phyloP scores from a whole-genome alignment of 208 protist genomes.

The Crithidia sp. region DNA sequence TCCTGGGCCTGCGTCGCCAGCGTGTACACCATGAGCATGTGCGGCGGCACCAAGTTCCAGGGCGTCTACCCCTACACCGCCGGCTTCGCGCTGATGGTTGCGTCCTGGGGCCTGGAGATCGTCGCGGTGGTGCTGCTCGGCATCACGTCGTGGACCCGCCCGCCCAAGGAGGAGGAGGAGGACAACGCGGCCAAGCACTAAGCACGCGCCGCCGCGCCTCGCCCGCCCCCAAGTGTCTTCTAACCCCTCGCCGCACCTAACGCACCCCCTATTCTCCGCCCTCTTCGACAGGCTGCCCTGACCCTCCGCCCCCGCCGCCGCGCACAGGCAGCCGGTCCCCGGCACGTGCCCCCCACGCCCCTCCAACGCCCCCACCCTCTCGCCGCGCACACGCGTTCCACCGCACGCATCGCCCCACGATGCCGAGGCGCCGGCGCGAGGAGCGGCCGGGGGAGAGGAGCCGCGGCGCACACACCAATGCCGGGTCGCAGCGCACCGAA shows the following conservation, averaged over 20 bases:
- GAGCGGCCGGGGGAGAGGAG: too few species aligned
- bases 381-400: constrained; percentile 2
- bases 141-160: constrained; percentile 29
- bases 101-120: constrained; percentile 43
- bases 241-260: too few species aligned
- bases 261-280: too few species aligned
- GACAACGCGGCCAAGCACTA: constrained; percentile 24
- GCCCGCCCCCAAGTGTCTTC: too few species aligned
- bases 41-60: constrained; percentile 24
- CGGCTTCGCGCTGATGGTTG: constrained; percentile 55
- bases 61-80: constrained; percentile 33
- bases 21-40: constrained; percentile 43
- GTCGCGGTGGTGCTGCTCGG: constrained; percentile 30
- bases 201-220: not conserved
- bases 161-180: constrained; percentile 32
- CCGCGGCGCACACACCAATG: too few species aligned
- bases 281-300: too few species aligned
- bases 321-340: too few species aligned
- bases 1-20: constrained; percentile 53
- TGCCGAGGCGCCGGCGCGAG: not conserved
- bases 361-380: constrained; percentile 17
- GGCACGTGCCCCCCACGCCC: constrained; percentile 4
- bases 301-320: too few species aligned
- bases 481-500: too few species aligned
- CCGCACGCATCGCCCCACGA: not conserved